Evolutionary conservation across 257 asterid genomes (phyloP).

Genomic region (Perilla frutescens): DNA sequence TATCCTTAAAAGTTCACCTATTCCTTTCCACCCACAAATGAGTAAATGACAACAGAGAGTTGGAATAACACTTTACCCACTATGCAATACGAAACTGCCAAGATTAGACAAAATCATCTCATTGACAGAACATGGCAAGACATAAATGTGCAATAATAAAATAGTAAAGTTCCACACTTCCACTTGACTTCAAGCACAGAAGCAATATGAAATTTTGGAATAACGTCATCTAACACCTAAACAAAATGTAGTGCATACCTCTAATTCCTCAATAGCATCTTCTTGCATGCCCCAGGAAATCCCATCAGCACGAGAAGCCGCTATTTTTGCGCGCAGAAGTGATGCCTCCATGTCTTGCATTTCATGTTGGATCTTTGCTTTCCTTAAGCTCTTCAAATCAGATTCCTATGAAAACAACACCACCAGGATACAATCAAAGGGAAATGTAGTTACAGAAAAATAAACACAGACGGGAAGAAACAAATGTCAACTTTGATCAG

Average conservation of each 20-base stretch:
- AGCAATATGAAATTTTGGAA: slow-evolving; percentile 1
- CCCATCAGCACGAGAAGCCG: slow-evolving; percentile 93
- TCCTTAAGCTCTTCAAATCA: slow-evolving; percentile 71
- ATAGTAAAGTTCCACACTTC: slow-evolving; percentile 9
- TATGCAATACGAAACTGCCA: background rate
- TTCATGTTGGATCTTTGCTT: slow-evolving; percentile 64
- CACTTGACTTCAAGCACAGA: slow-evolving; percentile 6
- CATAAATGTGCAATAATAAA: background rate
- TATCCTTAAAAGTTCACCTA: background rate
- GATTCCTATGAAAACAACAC: slow-evolving; percentile 72
- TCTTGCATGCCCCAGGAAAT: slow-evolving; percentile 98
- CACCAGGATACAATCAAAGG: slow-evolving; percentile 2
- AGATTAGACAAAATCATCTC: background rate
- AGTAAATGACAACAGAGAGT: background rate
- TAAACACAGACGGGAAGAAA: slow-evolving; percentile 2
- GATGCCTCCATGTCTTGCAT: slow-evolving; percentile 95
- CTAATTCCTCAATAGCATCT: slow-evolving; percentile 94
- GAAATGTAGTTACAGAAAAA: slow-evolving; percentile 3
- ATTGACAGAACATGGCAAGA: background rate
- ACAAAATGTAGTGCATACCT: slow-evolving; percentile 56
- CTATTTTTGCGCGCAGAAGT: slow-evolving; percentile 80
- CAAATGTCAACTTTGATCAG: slow-evolving; percentile 24
- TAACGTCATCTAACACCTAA: slow-evolving; percentile 18
- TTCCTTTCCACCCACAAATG: background rate
- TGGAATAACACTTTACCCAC: background rate